Base-by-base conservation (phyloP, 139 green algal genomes). In the Gonium pectorale region DNA sequence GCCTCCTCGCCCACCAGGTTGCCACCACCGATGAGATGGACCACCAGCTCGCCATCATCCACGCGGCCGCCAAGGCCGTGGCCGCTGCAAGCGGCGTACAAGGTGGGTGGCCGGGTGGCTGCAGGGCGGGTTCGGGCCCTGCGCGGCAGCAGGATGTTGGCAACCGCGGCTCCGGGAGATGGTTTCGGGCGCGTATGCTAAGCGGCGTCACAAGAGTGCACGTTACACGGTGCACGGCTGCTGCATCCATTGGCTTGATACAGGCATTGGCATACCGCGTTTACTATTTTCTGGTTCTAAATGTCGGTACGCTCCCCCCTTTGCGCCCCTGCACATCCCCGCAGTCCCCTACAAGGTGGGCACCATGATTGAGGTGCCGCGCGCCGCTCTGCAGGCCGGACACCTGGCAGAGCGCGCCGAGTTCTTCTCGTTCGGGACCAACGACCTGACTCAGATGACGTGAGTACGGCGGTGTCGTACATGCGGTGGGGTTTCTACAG, bases 381-480 rank as follows among this genome's bases (percentile, higher is more conserved):
- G 95, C 44, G 96, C 90, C 43, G 92, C 92, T 37, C 91, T 98
- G 59, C 78, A 92, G 22, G 93, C 95, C 7, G 93, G 89, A 31
- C 67, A 95, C 52, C 91, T 98, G 52, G 96, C 95, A 8, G 56
- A 89, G 59, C 86, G 90, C 46, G 93, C 95, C 19, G 92, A 96
- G 40, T 98, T 98, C 89, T 98, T 98, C 92, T 94, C 86, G 43
- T 95, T 98, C 84, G 95, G 95, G 64, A 97, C 94, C 68, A 98
- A 98, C 89, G 95, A 98, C 85, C 90, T 98, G 27, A 98, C 95
- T 17, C 96, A 98, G 90, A 95, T 94, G 88, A 73, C 56, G 78
- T 86, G 26, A 44, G 41, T 51, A 19, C 3, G 54, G 56, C 31
- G 15, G 56, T 56, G 49, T 17, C 49, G 49, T 56, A 56, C 49